Evolutionary conservation across 371 early-diverging fungal genomes (phyloP).

Genomic region (Mucor racemosus): DNA sequence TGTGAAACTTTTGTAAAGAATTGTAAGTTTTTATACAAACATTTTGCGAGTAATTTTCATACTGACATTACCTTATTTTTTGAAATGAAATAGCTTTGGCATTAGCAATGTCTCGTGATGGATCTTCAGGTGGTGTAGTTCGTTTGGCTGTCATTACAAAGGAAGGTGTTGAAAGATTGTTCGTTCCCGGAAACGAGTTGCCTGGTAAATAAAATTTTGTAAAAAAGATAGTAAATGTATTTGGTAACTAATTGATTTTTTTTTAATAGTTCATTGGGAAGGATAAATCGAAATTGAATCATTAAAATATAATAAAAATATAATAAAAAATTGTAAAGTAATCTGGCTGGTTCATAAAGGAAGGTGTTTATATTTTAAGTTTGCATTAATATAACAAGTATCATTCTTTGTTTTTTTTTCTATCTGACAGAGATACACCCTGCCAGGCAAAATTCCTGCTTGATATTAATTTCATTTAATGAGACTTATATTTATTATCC

Average conservation of each 20-base stretch:
- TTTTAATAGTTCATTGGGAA: constrained; percentile 11
- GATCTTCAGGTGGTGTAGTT: constrained; percentile 98
- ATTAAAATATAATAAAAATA: neutral
- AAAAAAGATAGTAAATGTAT: neutral
- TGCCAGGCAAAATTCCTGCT: too few relatives aligned
- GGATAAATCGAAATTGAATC: neutral
- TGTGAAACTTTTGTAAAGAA: constrained; percentile 95
- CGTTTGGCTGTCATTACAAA: constrained; percentile 96
- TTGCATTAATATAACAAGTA: too few relatives aligned
- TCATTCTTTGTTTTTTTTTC: too few relatives aligned
- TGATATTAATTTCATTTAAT: too few relatives aligned
- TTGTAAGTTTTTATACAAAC: constrained; percentile 57
- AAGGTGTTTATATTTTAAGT: neutral
- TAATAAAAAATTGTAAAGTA: neutral
- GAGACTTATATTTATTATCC: too few relatives aligned
- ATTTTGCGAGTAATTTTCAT: neutral
- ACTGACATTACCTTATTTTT: neutral
- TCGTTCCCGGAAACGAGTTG: constrained; percentile 90
- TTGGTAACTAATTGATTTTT: neutral
- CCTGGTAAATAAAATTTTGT: constrained; percentile 51
- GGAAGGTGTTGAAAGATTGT: constrained; percentile 89
- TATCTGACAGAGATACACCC: too few relatives aligned
- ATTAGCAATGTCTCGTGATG: constrained; percentile 98
- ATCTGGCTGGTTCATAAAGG: neutral
- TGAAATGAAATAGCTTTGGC: constrained; percentile 71